These are phyloP conservation scores for Peterozyma toletana DNA, from an alignment of 805 yeast genomes.

Conservation along the genomic window DNA sequence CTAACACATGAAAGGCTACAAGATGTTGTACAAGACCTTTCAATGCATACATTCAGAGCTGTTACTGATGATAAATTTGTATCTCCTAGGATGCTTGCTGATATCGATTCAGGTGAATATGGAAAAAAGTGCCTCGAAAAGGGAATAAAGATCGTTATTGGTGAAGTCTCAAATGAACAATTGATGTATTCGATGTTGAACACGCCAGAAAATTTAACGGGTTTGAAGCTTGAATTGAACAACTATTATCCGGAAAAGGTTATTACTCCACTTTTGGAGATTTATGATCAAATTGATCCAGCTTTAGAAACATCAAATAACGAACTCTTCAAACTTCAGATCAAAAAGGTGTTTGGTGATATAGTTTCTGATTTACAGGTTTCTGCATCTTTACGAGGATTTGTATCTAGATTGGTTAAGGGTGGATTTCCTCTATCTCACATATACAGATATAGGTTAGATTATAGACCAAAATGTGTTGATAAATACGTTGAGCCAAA, in stretches of 20 bases:
- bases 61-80: constrained; percentile 32
- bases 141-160: constrained; percentile 20
- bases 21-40: constrained; percentile 19
- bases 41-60: constrained; percentile 30
- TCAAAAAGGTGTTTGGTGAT: constrained; percentile 23
- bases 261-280: constrained; percentile 15
- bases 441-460: constrained; percentile 10
- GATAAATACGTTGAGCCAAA: constrained; percentile 7
- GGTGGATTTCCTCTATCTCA: constrained; percentile 9
- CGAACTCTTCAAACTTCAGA: constrained; percentile 13
- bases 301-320: constrained; percentile 9
- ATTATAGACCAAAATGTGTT: constrained; percentile 9
- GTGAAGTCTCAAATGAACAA: constrained; percentile 29
- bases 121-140: constrained; percentile 17
- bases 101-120: constrained; percentile 23
- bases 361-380: constrained; percentile 32
- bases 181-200: constrained; percentile 22
- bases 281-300: constrained; percentile 9
- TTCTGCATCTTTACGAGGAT: constrained; percentile 28
- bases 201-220: constrained; percentile 23
- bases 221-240: constrained; percentile 22
- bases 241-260: constrained; percentile 29
- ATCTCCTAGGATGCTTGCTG: constrained; percentile 21
- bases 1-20: constrained; percentile 10
- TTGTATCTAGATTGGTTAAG: constrained; percentile 20